These are phyloP conservation scores for Globisporangium cystogenes DNA, from an alignment of 352 stramenopile species.

Conservation along the genomic window DNA sequence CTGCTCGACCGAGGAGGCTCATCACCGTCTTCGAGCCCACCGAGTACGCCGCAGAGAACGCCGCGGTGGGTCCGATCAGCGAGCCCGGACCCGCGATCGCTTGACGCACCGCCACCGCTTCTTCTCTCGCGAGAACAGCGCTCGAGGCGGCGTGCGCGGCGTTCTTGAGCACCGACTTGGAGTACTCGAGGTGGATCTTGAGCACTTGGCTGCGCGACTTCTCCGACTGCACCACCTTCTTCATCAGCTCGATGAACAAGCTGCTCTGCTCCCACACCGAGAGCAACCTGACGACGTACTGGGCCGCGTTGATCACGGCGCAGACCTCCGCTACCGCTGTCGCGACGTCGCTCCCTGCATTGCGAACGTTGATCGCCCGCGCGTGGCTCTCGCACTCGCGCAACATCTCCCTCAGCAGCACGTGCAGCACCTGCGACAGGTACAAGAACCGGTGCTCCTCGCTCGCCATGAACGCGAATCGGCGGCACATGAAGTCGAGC, in stretches of 20 bases:
- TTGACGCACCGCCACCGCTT: conserved; percentile 63
- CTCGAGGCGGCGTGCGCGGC: conserved; percentile 39
- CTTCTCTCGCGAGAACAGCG: conserved; percentile 54
- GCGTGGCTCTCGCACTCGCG: conserved; percentile 11
- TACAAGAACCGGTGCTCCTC: conserved; percentile 76
- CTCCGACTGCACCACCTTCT: conserved; percentile 49
- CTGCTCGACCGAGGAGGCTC: conserved; percentile 41
- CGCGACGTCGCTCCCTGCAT: neutral
- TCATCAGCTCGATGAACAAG: conserved; percentile 62
- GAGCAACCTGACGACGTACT: conserved; percentile 36
- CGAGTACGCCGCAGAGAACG: conserved; percentile 65
- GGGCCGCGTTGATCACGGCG: conserved; percentile 39
- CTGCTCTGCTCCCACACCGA: conserved; percentile 55
- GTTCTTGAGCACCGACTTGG: conserved; percentile 35
- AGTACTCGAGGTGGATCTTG: conserved; percentile 58
- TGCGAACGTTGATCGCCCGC: conserved; percentile 4
- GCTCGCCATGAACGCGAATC: conserved; percentile 54
- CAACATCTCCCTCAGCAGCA: conserved; percentile 30
- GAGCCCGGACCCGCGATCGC: conserved; percentile 57
- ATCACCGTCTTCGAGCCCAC: conserved; percentile 70
- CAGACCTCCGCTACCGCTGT: conserved; percentile 24
- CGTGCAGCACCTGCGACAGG: conserved; percentile 60
- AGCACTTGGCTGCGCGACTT: conserved; percentile 48
- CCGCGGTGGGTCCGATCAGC: conserved; percentile 67
- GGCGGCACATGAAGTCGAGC: conserved; percentile 62